phyloP scores from a whole-genome alignment of 805 yeast genomes.

The Candida arabinofermentans region DNA sequence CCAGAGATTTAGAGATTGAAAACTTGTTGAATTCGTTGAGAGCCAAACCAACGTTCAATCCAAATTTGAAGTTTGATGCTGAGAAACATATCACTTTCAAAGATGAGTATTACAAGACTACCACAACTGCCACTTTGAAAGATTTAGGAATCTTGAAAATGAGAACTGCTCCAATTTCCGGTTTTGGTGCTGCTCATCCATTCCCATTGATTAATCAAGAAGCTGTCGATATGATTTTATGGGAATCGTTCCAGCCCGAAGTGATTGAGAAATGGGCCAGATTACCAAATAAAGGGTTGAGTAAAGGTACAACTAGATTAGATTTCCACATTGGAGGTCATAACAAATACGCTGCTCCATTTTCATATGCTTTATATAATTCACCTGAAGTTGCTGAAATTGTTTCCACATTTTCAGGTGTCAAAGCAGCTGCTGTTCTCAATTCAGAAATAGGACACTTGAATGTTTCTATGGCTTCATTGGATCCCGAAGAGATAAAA shows the following conservation, averaged over 20 bases:
- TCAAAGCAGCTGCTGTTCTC: slow-evolving; percentile 40
- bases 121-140: slow-evolving; percentile 34
- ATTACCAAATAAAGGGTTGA: slow-evolving; percentile 23
- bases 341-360: slow-evolving; percentile 36
- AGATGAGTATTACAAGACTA: slow-evolving; percentile 32
- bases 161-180: slow-evolving; percentile 28
- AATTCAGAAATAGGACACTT: slow-evolving; percentile 51
- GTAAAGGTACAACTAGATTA: slow-evolving; percentile 28
- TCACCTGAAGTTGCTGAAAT: slow-evolving; percentile 46
- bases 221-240: slow-evolving; percentile 51
- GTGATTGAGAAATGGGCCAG: slow-evolving; percentile 40
- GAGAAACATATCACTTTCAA: slow-evolving; percentile 33
- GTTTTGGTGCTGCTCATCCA: slow-evolving; percentile 46
- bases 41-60: slow-evolving; percentile 24
- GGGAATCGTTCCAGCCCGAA: slow-evolving; percentile 44
- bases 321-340: slow-evolving; percentile 49
- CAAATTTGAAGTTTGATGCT: slow-evolving; percentile 34
- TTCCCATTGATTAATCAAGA: slow-evolving; percentile 57
- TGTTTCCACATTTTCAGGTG: slow-evolving; percentile 45
- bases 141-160: slow-evolving; percentile 34
- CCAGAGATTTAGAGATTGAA: slow-evolving; percentile 21
- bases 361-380: slow-evolving; percentile 46
- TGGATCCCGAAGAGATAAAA: slow-evolving; percentile 15
- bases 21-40: slow-evolving; percentile 15
- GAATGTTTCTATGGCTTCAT: slow-evolving; percentile 39